Evolutionary conservation across 768 basidiomycete species (phyloP), one percentile per base, ranked within the genome.

Genomic region (Termitomyces heimii): DNA sequence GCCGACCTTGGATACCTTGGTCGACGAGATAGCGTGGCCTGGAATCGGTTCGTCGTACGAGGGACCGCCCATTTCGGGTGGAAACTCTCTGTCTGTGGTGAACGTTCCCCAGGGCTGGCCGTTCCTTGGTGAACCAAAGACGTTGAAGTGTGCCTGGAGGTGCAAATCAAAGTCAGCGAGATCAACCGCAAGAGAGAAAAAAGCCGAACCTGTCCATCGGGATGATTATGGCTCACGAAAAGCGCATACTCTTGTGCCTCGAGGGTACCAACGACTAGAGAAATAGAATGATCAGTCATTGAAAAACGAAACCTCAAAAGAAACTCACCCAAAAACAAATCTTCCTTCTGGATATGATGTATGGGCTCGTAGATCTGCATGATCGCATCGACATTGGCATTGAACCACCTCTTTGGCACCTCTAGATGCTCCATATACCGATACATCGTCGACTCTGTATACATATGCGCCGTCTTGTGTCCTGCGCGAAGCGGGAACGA

Each of bases 101-200:
- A 89, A 91, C 14, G 77, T 77, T 5, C 91, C 91, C 91, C 91
- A 94, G 2, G 83, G 80, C 40, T 83, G 77, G 6, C 85, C 83
- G 28, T 66, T 64, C 56, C 70, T 76, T 3, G 5, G 22, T 24
- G 42, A 3, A 12, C 24, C 18, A 28, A 45, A 45, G 16, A 45
- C 44, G 26, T 45, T 45, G 26, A 45, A 45, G 18, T 45, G 44
- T 18, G 44, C 44, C 44, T 45, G 22, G 22, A 20, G 8, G n/a
- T 2, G 20, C 3, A 20, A 22, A 10, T 4, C 2, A 24, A 22
- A 24, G 16, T 45, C 44, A 45, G 26, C 0, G 7, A 47, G n/a
- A n/a, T n/a, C 1, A 18, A 7, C 16, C 26, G 13, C 6, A 18
- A 18, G 14, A 8, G 5, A 47, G 1, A 4, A 20, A 31, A 10